Evolutionary conservation across 192 early-diverging fungal species (phyloP), one percentile per base, ranked within the genome.

Genomic region (Rhizoclosmatium sp.): DNA sequence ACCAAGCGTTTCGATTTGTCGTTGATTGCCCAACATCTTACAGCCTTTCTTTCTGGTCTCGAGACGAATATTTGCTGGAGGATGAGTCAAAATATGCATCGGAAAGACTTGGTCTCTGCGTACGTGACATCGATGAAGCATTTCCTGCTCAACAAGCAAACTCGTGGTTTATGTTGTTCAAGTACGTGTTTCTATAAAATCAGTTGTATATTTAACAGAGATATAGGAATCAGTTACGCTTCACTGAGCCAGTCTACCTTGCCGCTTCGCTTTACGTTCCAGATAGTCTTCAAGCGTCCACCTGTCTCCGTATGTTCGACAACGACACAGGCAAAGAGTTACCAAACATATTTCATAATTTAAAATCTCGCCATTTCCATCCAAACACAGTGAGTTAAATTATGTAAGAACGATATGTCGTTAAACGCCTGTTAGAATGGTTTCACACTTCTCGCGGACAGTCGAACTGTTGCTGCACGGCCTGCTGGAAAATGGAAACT

Each of bases 401-500:
- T 23, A 68, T 77, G 16, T 59, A 21, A 59, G 10, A 0, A 59
- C 56, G 56, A 21, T 1, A 49, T 56, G 3, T 54, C 51, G 16
- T 7, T 16, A 54, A 54, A 54, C 51, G 16, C 51, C 14, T 70
- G 1, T 9, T 48, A 88, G 87, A 83, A 78, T 68, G 88, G 89
- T 1, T 90, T 85, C 75, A 84, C 82, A 4, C 66, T 90, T 39
- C 47, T 90, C 0, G 85, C 82, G 3, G 85, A 90, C 40, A 85
- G 78, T 47, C 76, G 83, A 54, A 78, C 84, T 9, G 1, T 56
- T 4, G 45, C 51, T 21, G 69, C 81, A 10, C 40, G 80, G 47
- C 79, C 77, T 14, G 46, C 67, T n/a, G 79, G 80, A 69, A 88
- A 88, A 69, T 90, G 87, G 86, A 90, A 90, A 66, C 69, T 88